Base-by-base conservation (phyloP, 2,329 filamentous ascomycete species). In the Monosporascus sp. region DNA sequence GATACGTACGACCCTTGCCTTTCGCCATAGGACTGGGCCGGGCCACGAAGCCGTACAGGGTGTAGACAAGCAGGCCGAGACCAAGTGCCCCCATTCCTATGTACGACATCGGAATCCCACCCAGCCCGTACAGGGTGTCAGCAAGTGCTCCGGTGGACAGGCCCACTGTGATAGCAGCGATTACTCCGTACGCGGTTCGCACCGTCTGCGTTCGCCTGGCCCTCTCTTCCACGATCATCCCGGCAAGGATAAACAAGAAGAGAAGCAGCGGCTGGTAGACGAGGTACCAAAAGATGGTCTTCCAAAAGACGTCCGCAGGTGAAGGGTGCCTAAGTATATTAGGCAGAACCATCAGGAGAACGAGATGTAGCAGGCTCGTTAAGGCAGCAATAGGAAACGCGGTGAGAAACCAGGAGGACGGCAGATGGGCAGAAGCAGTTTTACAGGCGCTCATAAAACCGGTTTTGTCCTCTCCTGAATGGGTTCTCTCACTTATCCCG, bases 91-190 rank as follows among this genome's bases (percentile, higher is more conserved):
- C 61, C 57, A 65, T 56, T 19, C 58, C 63, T 38, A 65, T 54
- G 40, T 65, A 65, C 14, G 63, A 65, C 60, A 65, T 60, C 7
- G 63, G 63, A 27, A 56, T 58, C 16, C 63, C 63, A 2, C 63
- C 61, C 20, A 65, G 55, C 6, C 63, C 63, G 31, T 57, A 63
- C 2, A 63, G 49, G 5, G 60, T 65, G 38, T 65, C 63, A 11
- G 62, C 24, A 16, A 60, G 58, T 2, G 60, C 55, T 1, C 27
- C 59, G 3, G 57, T 51, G 11, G 61, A 63, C 7, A 63, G 31
- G 7, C 53, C 19, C 7, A 51, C 51, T 17, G 56, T 50, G 7
- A 56, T 24, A n/a, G 46, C 49, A 20, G 55, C 57, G 3, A 62
- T 53, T 37, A 50, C 45, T 31, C 51, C 51, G 53, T 60, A 65